Percentiles rank a stretch among this genome's conserved stretches.
phyloP scores from a whole-genome alignment of 257 asterid genomes.

The Solanum dulcamara region DNA sequence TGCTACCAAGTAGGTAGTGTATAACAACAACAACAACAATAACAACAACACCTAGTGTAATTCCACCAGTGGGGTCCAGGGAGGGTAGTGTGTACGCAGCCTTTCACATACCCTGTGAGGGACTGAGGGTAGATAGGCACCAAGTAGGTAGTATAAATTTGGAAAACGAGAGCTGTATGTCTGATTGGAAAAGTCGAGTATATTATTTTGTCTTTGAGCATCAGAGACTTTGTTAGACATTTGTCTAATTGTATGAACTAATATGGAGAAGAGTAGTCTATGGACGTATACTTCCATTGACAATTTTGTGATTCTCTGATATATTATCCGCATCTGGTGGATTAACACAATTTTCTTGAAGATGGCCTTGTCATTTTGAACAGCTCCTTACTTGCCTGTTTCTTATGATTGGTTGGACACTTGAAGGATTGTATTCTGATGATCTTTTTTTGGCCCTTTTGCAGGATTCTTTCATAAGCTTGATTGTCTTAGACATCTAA shows the following conservation, averaged over 20 bases:
- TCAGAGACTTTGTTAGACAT: not conserved
- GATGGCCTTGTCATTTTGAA: not conserved
- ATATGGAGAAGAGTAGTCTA: not conserved
- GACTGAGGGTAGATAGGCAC: not conserved
- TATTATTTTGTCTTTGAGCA: not conserved
- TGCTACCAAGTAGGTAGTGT: not conserved
- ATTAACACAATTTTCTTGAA: not conserved
- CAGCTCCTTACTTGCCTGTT: not conserved
- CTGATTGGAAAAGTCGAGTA: not conserved
- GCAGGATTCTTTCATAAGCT: not conserved
- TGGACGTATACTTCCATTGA: not conserved
- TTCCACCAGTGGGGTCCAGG: not conserved
- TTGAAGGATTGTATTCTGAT: not conserved
- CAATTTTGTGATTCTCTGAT: not conserved
- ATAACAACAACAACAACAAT: not conserved
- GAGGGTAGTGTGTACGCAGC: not conserved
- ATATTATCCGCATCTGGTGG: not conserved
- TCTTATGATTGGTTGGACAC: not conserved
- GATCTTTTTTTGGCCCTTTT: not conserved
- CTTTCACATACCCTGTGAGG: not conserved
- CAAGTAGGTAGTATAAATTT: not conserved
- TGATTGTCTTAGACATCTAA: not conserved
- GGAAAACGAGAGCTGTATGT: not conserved
- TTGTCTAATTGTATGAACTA: not conserved
- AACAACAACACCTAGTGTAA: not conserved